phyloP scores from a whole-genome alignment of 352 stramenopile genomes.

The Peronospora farinosa region DNA sequence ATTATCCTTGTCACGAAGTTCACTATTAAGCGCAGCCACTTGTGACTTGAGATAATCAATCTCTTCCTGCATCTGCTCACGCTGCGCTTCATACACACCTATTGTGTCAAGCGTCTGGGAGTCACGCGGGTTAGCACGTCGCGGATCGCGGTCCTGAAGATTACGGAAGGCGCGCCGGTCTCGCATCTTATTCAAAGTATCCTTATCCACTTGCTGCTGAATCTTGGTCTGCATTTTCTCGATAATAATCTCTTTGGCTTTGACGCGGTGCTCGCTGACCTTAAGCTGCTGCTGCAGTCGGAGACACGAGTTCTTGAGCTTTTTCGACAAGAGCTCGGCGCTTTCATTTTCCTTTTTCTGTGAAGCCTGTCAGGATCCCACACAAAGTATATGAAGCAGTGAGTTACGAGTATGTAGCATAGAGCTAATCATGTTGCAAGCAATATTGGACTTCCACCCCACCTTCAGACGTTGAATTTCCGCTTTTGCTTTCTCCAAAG shows the following conservation, averaged over 20 bases:
- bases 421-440: conserved; percentile 7
- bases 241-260: conserved; percentile 76
- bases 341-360: conserved; percentile 44
- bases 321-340: conserved; percentile 43
- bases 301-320: conserved; percentile 52
- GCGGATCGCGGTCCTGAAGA: conserved; percentile 58
- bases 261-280: conserved; percentile 81
- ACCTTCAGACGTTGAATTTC: conserved; percentile 62
- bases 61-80: conserved; percentile 68
- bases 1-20: conserved; percentile 79
- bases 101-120: conserved; percentile 66
- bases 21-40: conserved; percentile 51
- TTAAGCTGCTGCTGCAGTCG: conserved; percentile 81
- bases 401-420: not conserved
- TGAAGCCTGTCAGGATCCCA: conserved; percentile 28
- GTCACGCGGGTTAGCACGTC: conserved; percentile 49
- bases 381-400: conserved; percentile 5
- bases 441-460: conserved; percentile 1
- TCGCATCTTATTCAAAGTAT: conserved; percentile 51
- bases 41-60: conserved; percentile 58
- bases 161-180: conserved; percentile 58
- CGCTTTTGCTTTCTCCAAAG: conserved; percentile 43
- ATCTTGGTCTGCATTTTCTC: conserved; percentile 80
- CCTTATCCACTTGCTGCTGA: conserved; percentile 70
- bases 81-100: conserved; percentile 60